A percentile compares a stretch with the other conserved stretches of the same genome.
phyloP scores from a whole-genome alignment of 257 asterid species.

The Linderniella brevidens region DNA sequence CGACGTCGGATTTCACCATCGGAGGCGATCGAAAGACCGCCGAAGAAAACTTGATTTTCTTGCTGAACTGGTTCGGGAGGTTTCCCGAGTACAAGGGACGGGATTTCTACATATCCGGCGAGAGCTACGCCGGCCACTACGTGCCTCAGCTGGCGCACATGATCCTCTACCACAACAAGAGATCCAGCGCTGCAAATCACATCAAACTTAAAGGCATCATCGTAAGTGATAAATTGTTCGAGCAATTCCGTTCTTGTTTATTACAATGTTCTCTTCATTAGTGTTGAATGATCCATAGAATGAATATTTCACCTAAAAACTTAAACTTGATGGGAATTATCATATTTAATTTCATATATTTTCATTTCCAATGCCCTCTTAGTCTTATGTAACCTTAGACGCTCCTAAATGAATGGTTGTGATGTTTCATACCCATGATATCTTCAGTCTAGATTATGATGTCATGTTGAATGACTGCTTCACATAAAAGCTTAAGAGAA shows the following conservation, averaged over 20 bases:
- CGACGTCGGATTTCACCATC: constrained; percentile 17
- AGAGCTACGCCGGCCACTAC: constrained; percentile 67
- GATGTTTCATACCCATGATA: not conserved
- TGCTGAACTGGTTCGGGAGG: constrained; percentile 50
- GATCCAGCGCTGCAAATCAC: constrained; percentile 21
- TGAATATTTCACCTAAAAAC: not conserved
- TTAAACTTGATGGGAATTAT: not conserved
- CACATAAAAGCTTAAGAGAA: too few relatives aligned
- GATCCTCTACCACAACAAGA: constrained; percentile 30
- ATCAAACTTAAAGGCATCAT: constrained; percentile 74
- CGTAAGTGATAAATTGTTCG: constrained; percentile 36
- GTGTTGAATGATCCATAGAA: not conserved
- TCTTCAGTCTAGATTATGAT: not conserved
- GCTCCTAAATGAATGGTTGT: not conserved
- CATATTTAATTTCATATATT: too few relatives aligned
- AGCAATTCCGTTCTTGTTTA: not conserved
- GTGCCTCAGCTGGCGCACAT: constrained; percentile 69
- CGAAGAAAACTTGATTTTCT: constrained; percentile 31
- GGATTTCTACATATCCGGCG: constrained; percentile 46
- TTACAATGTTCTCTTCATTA: not conserved
- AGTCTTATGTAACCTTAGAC: too few relatives aligned
- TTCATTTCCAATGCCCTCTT: too few relatives aligned
- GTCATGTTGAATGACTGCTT: too few relatives aligned
- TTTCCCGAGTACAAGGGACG: constrained; percentile 40
- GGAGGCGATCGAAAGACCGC: constrained; percentile 52